Conservation (phyloP, 2,329 filamentous ascomycete species). For the Penicillium freii region DNA sequence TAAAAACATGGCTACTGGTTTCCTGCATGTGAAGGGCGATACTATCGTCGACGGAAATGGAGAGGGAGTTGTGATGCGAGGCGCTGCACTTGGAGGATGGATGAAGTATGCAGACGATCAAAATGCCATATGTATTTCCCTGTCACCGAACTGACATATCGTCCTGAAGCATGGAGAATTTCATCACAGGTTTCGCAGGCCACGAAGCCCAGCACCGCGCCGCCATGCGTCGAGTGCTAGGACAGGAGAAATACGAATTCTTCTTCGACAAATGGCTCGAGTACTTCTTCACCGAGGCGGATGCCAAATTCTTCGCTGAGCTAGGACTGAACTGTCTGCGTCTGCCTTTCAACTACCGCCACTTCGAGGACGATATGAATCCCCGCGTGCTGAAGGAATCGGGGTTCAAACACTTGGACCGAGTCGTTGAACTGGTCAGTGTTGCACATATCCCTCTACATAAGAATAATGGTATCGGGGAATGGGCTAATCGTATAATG, state of each 20-base stretch:
- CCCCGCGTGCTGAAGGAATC: constrained; percentile 45
- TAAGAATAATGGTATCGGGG: not conserved
- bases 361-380: constrained; percentile 51
- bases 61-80: constrained; percentile 49
- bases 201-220: constrained; percentile 58
- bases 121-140: not conserved
- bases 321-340: constrained; percentile 59
- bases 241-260: constrained; percentile 57
- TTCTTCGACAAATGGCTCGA: constrained; percentile 59
- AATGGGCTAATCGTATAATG: not conserved
- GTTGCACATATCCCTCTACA: not conserved
- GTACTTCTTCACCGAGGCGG: constrained; percentile 59
- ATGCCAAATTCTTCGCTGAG: constrained; percentile 58
- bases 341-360: constrained; percentile 61
- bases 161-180: constrained; percentile 55
- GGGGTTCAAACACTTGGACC: constrained; percentile 51
- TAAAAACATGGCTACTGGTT: constrained; percentile 33
- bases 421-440: constrained; percentile 45
- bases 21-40: constrained; percentile 44
- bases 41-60: constrained; percentile 49
- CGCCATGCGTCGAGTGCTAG: constrained; percentile 54
- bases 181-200: constrained; percentile 62
- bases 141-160: not conserved
- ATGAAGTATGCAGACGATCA: constrained; percentile 35
- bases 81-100: constrained; percentile 49